Percentiles rank a stretch among this genome's conserved stretches.
phyloP scores from a whole-genome alignment of 768 basidiomycete genomes.

The Tulasnella calospora region DNA sequence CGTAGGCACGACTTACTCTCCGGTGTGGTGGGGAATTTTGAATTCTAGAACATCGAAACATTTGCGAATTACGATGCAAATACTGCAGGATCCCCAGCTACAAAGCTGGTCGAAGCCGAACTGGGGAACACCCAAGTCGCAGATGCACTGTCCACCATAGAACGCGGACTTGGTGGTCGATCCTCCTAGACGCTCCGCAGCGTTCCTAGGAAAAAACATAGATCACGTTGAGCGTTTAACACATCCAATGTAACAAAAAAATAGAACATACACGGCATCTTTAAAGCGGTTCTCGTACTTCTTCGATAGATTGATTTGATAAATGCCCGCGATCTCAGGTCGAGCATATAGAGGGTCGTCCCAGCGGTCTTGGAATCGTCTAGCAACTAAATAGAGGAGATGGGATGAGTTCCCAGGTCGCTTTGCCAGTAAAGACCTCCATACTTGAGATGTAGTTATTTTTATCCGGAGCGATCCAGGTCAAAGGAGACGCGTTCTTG shows the following conservation, averaged over 20 bases:
- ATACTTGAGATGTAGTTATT: neutral
- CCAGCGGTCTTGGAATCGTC: neutral
- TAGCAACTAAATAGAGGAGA: neutral
- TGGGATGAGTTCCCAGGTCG: neutral
- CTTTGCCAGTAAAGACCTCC: neutral
- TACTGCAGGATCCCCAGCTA: constrained; percentile 11
- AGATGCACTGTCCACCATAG: constrained; percentile 11
- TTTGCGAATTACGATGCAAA: constrained; percentile 16
- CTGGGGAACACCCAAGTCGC: constrained; percentile 9
- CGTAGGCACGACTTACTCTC: neutral
- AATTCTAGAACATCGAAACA: constrained; percentile 19
- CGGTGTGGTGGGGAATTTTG: neutral
- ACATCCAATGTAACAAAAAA: neutral
- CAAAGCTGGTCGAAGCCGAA: neutral
- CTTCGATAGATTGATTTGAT: neutral
- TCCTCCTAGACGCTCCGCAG: neutral
- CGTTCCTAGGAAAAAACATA: neutral
- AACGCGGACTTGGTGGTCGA: constrained; percentile 8
- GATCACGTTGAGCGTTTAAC: too few species aligned
- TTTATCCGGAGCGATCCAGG: neutral
- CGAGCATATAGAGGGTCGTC: neutral
- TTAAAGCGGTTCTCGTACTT: constrained; percentile 15
- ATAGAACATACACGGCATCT: neutral
- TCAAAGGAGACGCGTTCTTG: neutral
- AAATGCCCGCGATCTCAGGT: neutral